Conservation (phyloP, 1,139 yeast genomes). For the Yamadazyma blattariae region DNA sequence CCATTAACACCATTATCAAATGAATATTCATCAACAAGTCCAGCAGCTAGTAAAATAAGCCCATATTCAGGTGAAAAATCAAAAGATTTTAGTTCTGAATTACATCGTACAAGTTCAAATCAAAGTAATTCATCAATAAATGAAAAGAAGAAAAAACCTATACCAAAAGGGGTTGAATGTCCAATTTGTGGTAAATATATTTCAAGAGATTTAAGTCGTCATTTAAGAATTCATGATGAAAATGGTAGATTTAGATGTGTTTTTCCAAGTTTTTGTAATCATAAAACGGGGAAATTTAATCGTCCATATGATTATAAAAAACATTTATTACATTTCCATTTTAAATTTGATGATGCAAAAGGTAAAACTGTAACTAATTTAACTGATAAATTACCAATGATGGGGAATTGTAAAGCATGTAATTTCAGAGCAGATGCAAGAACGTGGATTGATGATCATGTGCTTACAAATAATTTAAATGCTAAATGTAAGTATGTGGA, state of each 20-base stretch:
- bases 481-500: slow-evolving; percentile 23
- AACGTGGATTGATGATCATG: slow-evolving; percentile 44
- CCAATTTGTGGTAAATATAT: slow-evolving; percentile 42
- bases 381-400: slow-evolving; percentile 41
- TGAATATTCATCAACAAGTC: slow-evolving; percentile 4
- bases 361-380: slow-evolving; percentile 42
- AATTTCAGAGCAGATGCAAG: slow-evolving; percentile 31
- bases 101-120: slow-evolving; percentile 20
- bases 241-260: slow-evolving; percentile 48
- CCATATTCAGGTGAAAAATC: background rate
- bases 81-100: slow-evolving; percentile 1
- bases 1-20: slow-evolving; percentile 7
- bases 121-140: slow-evolving; percentile 20
- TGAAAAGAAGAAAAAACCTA: slow-evolving; percentile 16
- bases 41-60: slow-evolving; percentile 2
- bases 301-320: slow-evolving; percentile 50
- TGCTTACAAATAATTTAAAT: slow-evolving; percentile 25
- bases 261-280: slow-evolving; percentile 42
- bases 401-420: slow-evolving; percentile 42
- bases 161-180: slow-evolving; percentile 40
- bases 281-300: slow-evolving; percentile 44
- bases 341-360: slow-evolving; percentile 42
- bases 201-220: slow-evolving; percentile 43
- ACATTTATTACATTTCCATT: slow-evolving; percentile 44
- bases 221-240: slow-evolving; percentile 46